Base-by-base conservation (phyloP, 208 protist species). In the Wallacemonas rigidus region DNA sequence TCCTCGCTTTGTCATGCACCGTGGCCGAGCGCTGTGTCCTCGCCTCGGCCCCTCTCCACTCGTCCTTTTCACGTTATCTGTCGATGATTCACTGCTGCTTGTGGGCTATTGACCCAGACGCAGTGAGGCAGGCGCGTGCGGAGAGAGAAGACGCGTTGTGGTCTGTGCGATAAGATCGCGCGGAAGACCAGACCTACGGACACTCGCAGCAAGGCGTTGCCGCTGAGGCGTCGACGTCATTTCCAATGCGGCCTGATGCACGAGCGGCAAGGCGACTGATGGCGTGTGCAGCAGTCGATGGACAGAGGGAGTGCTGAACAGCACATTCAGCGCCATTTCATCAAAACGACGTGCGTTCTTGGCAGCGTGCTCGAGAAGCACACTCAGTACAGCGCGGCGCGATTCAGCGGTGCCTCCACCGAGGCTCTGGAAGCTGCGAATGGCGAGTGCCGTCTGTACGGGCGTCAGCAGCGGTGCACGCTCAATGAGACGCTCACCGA, bases 401-500 rank as follows among this genome's bases (percentile, higher is more conserved):
- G 3, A 38, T 35, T 67, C 79, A 38, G 86, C 67, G 67, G 90
- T 84, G 17, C 78, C 72, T 67, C 81, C 81, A 12, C 88, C 86
- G 56, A 96, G 64, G 40, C 81, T 71, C 67, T 93, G 89, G n/a
- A 94, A 68, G 26, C 82, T 54, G 56, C 84, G 83, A n/a, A 96
- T 80, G 41, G 87, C 74, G 2, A 80, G 39, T 1, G 86, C 86
- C 12, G 82, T 88, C 62, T 96, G 80, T 51, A 76, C 58, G 5
- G 87, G 87, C 17, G 85, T 79, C 48, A 96, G 76, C 63, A 92
- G 89, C 35, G 68, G 80, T 71, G 71, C 67, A 35, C 92, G 71
- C 17, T 71, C 69, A 5, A 62, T 36, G n/a, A 94, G 55, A 5
- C 91, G 82, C 43, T 68, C 75, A 35, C 74, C 75, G 48, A 89